These are phyloP conservation scores for Elsinoe arachidis DNA, from an alignment of 2,329 filamentous ascomycete species.

Conservation along the genomic window DNA sequence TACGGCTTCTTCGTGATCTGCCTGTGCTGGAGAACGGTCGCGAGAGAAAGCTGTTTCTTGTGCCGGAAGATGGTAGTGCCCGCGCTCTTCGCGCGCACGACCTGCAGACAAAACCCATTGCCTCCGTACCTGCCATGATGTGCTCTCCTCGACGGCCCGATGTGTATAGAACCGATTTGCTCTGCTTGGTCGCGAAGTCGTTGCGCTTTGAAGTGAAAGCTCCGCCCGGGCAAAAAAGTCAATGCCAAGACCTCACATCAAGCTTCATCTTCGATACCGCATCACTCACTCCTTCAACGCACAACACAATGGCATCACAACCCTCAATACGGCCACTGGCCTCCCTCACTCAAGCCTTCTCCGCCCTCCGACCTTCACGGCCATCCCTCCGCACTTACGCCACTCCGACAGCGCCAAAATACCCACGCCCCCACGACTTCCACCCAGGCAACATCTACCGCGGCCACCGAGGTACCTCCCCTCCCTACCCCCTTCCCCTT, in stretches of 20 bases:
- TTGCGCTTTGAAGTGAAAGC: background rate
- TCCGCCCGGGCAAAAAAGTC: slow-evolving; percentile 15
- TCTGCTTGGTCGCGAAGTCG: no score
- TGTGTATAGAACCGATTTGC: no score
- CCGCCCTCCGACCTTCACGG: slow-evolving; percentile 41
- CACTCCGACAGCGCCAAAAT: slow-evolving; percentile 35
- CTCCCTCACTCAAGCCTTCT: slow-evolving; percentile 59
- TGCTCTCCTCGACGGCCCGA: no score
- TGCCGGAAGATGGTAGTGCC: slow-evolving; percentile 12
- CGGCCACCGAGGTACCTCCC: slow-evolving; percentile 14
- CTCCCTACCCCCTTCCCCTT: background rate
- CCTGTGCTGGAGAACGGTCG: background rate
- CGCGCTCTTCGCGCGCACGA: slow-evolving; percentile 9
- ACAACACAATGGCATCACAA: slow-evolving; percentile 47
- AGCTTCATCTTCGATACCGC: background rate
- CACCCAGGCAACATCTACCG: slow-evolving; percentile 19
- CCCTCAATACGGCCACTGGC: slow-evolving; percentile 56
- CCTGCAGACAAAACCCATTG: slow-evolving; percentile 12
- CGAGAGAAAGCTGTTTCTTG: slow-evolving; percentile 19
- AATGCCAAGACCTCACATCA: slow-evolving; percentile 10
- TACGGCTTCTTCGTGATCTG: background rate
- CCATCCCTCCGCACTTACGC: slow-evolving; percentile 26
- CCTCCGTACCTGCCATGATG: background rate
- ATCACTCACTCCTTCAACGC: slow-evolving; percentile 7
- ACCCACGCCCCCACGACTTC: slow-evolving; percentile 16